Percentiles rank a stretch among this genome's conserved stretches.
phyloP scores from a whole-genome alignment of 1,284 basidiomycete species.

The Melampsora larici-populina region DNA sequence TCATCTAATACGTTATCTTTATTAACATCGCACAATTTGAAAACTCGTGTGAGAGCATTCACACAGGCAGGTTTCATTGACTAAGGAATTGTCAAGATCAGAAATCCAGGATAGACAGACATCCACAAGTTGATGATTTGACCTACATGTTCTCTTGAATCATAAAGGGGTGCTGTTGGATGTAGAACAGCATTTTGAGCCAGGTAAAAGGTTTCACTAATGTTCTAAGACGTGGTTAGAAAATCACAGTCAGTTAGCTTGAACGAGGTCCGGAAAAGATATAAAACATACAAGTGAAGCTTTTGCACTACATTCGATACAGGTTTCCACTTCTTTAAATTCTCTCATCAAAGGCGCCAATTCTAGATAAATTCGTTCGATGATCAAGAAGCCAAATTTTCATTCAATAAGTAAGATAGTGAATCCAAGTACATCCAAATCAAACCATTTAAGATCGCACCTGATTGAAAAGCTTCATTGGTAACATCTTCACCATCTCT shows the following conservation, averaged over 20 bases:
- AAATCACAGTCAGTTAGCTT: neutral
- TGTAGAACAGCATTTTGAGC: slow-evolving; percentile 97
- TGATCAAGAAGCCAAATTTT: neutral
- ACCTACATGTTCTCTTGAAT: slow-evolving; percentile 84
- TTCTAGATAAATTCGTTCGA: slow-evolving; percentile 54
- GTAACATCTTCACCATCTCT: slow-evolving; percentile 80
- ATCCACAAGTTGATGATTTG: neutral
- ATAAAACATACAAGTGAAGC: slow-evolving; percentile 48
- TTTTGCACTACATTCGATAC: slow-evolving; percentile 91
- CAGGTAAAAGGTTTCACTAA: slow-evolving; percentile 98
- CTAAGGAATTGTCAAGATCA: slow-evolving; percentile 55
- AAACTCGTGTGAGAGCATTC: slow-evolving; percentile 84
- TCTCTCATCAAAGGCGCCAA: slow-evolving; percentile 93
- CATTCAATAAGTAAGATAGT: neutral
- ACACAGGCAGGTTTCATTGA: slow-evolving; percentile 90
- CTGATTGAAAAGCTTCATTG: slow-evolving; percentile 88
- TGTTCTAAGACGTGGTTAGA: slow-evolving; percentile 67
- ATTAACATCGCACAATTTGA: slow-evolving; percentile 89
- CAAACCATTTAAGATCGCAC: slow-evolving; percentile 26
- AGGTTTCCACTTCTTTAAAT: slow-evolving; percentile 98
- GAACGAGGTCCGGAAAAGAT: neutral
- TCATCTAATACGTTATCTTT: slow-evolving; percentile 90
- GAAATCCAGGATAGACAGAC: neutral
- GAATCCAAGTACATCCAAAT: neutral
- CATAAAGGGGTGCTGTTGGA: slow-evolving; percentile 94